Evolutionary conservation across 768 basidiomycete genomes (phyloP).

Genomic region (Fomitopsis pulvina): DNA sequence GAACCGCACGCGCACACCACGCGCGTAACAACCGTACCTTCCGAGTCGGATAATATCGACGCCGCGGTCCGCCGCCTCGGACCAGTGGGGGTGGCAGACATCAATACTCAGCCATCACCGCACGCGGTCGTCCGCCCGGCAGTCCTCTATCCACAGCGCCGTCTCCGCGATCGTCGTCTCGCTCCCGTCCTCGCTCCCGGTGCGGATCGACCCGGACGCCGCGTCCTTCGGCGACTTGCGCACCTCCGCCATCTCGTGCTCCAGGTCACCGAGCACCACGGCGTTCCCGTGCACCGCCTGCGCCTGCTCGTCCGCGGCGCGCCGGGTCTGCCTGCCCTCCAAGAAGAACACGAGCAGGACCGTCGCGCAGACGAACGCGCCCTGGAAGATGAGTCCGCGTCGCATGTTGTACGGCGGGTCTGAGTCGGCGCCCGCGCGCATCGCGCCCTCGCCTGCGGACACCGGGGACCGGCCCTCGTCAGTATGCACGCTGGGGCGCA

Average conservation of each 20-base stretch:
- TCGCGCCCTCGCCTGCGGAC: constrained; percentile 51
- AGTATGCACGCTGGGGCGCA: constrained; percentile 1
- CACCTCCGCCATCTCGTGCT: neutral
- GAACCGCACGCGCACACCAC: no score
- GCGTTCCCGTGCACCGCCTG: neutral
- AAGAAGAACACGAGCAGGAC: constrained; percentile 42
- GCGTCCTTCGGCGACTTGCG: neutral
- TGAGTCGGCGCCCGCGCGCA: constrained; percentile 55
- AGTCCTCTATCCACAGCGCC: neutral
- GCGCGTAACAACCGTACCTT: no score
- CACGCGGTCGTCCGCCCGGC: no score
- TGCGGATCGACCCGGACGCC: neutral
- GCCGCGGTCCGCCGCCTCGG: no score
- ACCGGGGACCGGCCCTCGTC: neutral
- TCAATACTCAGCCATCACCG: no score
- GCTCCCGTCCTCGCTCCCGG: neutral
- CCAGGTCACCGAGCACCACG: no score
- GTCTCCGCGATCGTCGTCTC: neutral
- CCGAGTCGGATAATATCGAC: no score
- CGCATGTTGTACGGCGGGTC: constrained; percentile 73
- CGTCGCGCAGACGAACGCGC: constrained; percentile 36
- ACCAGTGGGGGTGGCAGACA: no score
- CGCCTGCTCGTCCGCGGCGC: constrained; percentile 46
- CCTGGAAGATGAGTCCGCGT: constrained; percentile 61
- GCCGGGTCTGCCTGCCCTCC: constrained; percentile 55